These are phyloP conservation scores for Penicillium sp. DNA, from an alignment of 2,329 filamentous ascomycete species.

Conservation along the genomic window DNA sequence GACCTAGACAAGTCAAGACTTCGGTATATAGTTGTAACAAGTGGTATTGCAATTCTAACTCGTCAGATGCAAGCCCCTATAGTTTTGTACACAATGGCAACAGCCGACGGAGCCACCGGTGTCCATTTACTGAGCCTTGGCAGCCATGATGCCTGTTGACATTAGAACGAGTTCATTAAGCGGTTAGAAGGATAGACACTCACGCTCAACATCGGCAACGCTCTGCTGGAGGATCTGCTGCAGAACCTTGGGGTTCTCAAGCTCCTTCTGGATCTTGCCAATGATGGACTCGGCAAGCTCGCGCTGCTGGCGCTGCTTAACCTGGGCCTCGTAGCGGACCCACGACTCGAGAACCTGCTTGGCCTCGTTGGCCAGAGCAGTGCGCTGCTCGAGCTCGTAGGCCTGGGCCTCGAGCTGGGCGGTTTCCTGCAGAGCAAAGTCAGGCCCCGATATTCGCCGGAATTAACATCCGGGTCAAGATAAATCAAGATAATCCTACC, in stretches of 20 bases:
- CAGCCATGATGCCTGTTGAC: slow-evolving; percentile 34
- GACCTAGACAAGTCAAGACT: neutral
- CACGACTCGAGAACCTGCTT: slow-evolving; percentile 95
- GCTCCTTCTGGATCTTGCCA: slow-evolving; percentile 96
- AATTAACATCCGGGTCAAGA: neutral
- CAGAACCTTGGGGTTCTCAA: slow-evolving; percentile 94
- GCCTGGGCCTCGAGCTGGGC: slow-evolving; percentile 92
- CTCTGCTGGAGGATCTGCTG: slow-evolving; percentile 98
- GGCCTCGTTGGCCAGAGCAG: slow-evolving; percentile 83
- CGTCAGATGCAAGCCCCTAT: slow-evolving; percentile 33
- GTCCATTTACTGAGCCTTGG: slow-evolving; percentile 39
- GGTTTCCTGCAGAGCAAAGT: slow-evolving; percentile 65
- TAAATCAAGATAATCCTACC: slow-evolving; percentile 50
- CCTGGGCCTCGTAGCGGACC: slow-evolving; percentile 97
- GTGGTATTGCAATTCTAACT: slow-evolving; percentile 38
- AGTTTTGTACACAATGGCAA: slow-evolving; percentile 41
- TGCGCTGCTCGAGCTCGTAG: slow-evolving; percentile 95
- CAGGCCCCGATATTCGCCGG: neutral
- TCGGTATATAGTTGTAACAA: slow-evolving; percentile 14
- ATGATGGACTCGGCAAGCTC: slow-evolving; percentile 92
- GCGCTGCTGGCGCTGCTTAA: slow-evolving; percentile 97
- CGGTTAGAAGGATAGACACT: slow-evolving; percentile 29
- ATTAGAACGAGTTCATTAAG: slow-evolving; percentile 12
- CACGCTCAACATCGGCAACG: slow-evolving; percentile 93
- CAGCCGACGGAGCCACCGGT: slow-evolving; percentile 27